phyloP scores from a whole-genome alignment of 2,329 filamentous ascomycete genomes.

The Trichoderma oligosporum region DNA sequence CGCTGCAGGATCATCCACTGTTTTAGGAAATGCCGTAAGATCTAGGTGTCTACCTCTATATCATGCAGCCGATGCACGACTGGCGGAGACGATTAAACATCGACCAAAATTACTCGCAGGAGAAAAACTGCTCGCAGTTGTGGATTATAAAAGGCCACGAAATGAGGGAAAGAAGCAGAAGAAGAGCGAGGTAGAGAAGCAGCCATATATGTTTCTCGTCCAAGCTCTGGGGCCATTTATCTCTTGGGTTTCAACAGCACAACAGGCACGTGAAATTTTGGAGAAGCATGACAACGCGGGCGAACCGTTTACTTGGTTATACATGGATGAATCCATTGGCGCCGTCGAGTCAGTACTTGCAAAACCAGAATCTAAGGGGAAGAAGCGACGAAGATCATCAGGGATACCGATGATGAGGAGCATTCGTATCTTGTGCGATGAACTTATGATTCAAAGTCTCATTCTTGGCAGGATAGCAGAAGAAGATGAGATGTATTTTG shows the following conservation, averaged over 20 bases:
- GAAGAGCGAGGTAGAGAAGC: slow-evolving; percentile 38
- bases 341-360: slow-evolving; percentile 50
- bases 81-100: slow-evolving; percentile 54
- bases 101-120: slow-evolving; percentile 62
- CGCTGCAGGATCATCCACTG: slow-evolving; percentile 74
- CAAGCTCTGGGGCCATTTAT: slow-evolving; percentile 73
- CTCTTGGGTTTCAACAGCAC: slow-evolving; percentile 59
- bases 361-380: slow-evolving; percentile 30
- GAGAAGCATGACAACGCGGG: slow-evolving; percentile 46
- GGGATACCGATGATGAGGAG: slow-evolving; percentile 40
- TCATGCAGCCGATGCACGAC: slow-evolving; percentile 51
- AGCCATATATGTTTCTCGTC: slow-evolving; percentile 76
- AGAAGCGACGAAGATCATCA: slow-evolving; percentile 40
- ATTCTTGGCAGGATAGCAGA: slow-evolving; percentile 79
- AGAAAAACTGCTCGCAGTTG: slow-evolving; percentile 68
- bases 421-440: slow-evolving; percentile 71
- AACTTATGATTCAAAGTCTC: slow-evolving; percentile 87
- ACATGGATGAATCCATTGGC: slow-evolving; percentile 64
- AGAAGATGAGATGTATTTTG: slow-evolving; percentile 43
- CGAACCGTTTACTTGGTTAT: slow-evolving; percentile 69
- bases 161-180: slow-evolving; percentile 50
- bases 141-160: slow-evolving; percentile 52
- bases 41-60: slow-evolving; percentile 67
- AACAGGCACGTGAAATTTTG: slow-evolving; percentile 60
- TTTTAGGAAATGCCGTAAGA: slow-evolving; percentile 71